Conservation (phyloP, 208 protist genomes). For the Trichomonas tenax region DNA sequence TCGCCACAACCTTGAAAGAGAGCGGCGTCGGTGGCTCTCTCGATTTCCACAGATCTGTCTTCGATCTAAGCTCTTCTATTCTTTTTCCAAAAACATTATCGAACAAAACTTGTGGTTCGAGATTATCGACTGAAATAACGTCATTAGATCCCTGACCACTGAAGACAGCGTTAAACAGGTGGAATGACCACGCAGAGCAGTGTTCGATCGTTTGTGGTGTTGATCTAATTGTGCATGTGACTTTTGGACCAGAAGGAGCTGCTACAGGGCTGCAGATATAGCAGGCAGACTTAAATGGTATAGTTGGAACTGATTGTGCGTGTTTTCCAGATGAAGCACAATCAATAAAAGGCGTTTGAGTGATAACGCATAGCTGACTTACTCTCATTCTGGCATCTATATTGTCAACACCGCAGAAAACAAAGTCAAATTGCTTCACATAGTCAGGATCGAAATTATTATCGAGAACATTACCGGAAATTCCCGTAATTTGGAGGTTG, state of each 20-base stretch:
- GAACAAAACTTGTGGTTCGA: not conserved
- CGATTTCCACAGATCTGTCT: not conserved
- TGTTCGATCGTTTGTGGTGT: not conserved
- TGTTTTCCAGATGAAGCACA: not conserved
- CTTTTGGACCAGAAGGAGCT: not conserved
- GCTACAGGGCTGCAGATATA: not conserved
- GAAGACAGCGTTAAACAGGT: not conserved
- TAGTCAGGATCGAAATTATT: not conserved
- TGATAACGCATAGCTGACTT: not conserved
- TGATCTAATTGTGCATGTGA: not conserved
- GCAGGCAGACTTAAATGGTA: not conserved
- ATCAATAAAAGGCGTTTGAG: not conserved
- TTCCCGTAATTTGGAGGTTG: not conserved
- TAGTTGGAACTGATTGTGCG: not conserved
- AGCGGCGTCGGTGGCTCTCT: not conserved
- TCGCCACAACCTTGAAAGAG: not conserved
- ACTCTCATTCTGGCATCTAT: not conserved
- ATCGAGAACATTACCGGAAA: not conserved
- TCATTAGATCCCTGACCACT: not conserved
- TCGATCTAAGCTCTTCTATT: not conserved
- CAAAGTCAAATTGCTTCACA: not conserved
- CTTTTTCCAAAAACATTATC: not conserved
- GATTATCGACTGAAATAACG: not conserved
- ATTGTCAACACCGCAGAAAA: slow-evolving; percentile 14
- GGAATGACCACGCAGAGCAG: not conserved